Evolutionary conservation across 73 alveolate genomes (phyloP), one percentile per base, ranked within the genome.

Genomic region (Paraurostyla sp.): DNA sequence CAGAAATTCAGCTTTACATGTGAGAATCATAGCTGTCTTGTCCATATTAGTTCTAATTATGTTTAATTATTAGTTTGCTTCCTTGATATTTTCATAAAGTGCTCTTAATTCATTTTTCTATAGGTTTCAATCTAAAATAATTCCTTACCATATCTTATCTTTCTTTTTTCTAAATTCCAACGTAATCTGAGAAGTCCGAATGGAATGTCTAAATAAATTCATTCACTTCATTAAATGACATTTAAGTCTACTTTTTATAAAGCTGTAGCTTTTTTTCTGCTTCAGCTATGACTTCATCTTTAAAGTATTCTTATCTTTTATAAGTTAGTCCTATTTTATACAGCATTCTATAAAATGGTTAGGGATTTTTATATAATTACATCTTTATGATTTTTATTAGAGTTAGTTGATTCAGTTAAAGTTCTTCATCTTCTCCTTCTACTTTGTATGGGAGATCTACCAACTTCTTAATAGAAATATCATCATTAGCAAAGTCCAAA

Each of bases 41-140:
- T 65, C 82, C 13, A 65, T 2, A 2, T n/a, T 13, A 11, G 82
- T 13, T 38, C 58, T 65, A 18, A 13, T 16, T 1, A 65, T 40
- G 42, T 65, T 65, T 15, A 65, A 38, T 38, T 65, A 38, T 38
- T 65, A 65, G 23, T 65, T 65, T 0, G 82, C 82, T 35, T 78
- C 89, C 40, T 54, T 78, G 9, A 78, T 63, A 51, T 78, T 78
- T 7, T 78, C 89, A 51, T 51, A 78, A 13, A 78, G 46, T 4
- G 89, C 89, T 20, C 78, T 22, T 6, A 78, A 43, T 78, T 78
- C 89, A 38, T 51, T 49, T 78, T 35, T 50, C 80, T 75, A 75
- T 36, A 22, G 23, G 25, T 46, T 7, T 9, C 25, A 13, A 13
- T 6, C 3, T 20, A 36, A 22, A 48, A 25, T 46, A 18, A 7